These are phyloP conservation scores for Margaritispora aquatica DNA, from an alignment of 495 filamentous ascomycete species.

Conservation along the genomic window DNA sequence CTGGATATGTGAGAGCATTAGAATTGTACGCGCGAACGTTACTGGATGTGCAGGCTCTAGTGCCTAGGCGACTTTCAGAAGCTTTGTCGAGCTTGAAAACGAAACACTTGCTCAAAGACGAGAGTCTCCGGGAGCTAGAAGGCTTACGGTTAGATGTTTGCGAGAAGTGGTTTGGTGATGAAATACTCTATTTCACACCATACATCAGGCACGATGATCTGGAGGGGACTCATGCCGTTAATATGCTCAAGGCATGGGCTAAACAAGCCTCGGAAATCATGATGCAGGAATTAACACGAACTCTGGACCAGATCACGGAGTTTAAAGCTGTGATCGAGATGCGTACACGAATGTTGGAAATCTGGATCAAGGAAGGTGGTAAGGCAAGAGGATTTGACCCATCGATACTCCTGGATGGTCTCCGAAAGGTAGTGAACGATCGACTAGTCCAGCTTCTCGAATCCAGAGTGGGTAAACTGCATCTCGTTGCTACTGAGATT, in stretches of 20 bases:
- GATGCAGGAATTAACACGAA: slow-evolving; percentile 48
- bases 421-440: slow-evolving; percentile 63
- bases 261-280: slow-evolving; percentile 60
- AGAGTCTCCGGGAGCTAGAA: slow-evolving; percentile 54
- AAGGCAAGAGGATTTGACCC: slow-evolving; percentile 49
- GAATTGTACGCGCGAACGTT: slow-evolving; percentile 72
- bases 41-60: slow-evolving; percentile 63
- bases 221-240: slow-evolving; percentile 53
- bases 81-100: slow-evolving; percentile 63
- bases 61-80: slow-evolving; percentile 66
- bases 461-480: slow-evolving; percentile 48
- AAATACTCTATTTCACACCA: slow-evolving; percentile 81
- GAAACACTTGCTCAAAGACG: slow-evolving; percentile 62
- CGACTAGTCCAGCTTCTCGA: slow-evolving; percentile 55
- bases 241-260: slow-evolving; percentile 69
- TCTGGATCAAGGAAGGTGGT: slow-evolving; percentile 60
- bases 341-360: slow-evolving; percentile 60
- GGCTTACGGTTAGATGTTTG: slow-evolving; percentile 78
- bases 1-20: slow-evolving; percentile 55
- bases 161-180: slow-evolving; percentile 73
- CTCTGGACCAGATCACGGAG: slow-evolving; percentile 48
- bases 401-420: slow-evolving; percentile 55
- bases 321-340: slow-evolving; percentile 63
- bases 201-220: slow-evolving; percentile 85
- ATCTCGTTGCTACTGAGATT: slow-evolving; percentile 51